Base-by-base conservation (phyloP, 192 early-diverging fungal genomes). In the Coemansia sp. region DNA sequence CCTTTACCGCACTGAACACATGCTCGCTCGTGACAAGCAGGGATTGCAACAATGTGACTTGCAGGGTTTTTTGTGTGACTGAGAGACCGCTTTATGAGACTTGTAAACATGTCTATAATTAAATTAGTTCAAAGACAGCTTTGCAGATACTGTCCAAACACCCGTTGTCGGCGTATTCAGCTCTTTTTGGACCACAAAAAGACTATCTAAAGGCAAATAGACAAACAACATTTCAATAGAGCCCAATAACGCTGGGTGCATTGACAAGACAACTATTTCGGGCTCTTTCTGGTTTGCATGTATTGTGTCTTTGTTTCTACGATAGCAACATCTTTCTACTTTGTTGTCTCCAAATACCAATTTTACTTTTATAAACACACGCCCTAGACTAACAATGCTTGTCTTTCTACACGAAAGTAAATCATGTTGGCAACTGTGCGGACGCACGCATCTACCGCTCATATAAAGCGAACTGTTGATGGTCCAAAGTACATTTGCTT, bases 241-340 rank as follows among this genome's bases (percentile, higher is more conserved):
- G 40, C 40, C 15, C 40, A 44, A 44, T 44, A n/a, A n/a, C 40
- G 12, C 40, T 14, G 40, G 40, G 40, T 44, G 40, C 40, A 44
- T 44, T 15, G 40, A 44, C 40, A 44, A 44, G 40, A 44, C 40
- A 44, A 44, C 40, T 5, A 15, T 44, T 44, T 44, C 0, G 40
- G 40, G 5, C 4, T 44, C 40, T 44, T 44, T 44, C 40, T 5
- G 40, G 40, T 44, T 44, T 44, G 40, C 14, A n/a, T n/a, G 40
- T 44, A 44, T 44, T 44, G 40, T 44, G 40, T 44, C 40, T 44
- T 44, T 44, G 40, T 15, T 44, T 44, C 40, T 44, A 44, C 40
- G 14, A 12, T n/a, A 44, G 40, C 40, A 44, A n/a, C 40, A 3
- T 14, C 40, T 44, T 44, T 44, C 40, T 44, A 44, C 40, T 44